These are phyloP conservation scores for Prunus persica DNA, from an alignment of 306 rosid genomes.

Conservation along the genomic window Prunus_persica_NCBIv2 NC_034012.1:2859001-2859500, in stretches of 20 bases:
- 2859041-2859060: neutral
- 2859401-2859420: slow-evolving; percentile 8
- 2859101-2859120: neutral
- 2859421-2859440: slow-evolving; percentile 22
- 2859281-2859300: neutral
- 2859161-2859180: no score
- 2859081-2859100: neutral
- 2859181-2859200: neutral
- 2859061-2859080: neutral
- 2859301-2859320: neutral
- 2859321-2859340: neutral
- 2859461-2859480: slow-evolving; percentile 12
- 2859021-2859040: no score
- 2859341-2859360: neutral
- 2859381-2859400: neutral
- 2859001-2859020: no score
- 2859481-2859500: slow-evolving; percentile 1
- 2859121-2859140: neutral
- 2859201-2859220: neutral
- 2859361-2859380: neutral
- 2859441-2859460: slow-evolving; percentile 27
- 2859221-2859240: neutral
- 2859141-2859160: neutral
- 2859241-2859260: no score
- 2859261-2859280: neutral